Evolutionary conservation across 2,329 filamentous ascomycete genomes (phyloP).

Genomic region (Fusarium caatingaense): DNA sequence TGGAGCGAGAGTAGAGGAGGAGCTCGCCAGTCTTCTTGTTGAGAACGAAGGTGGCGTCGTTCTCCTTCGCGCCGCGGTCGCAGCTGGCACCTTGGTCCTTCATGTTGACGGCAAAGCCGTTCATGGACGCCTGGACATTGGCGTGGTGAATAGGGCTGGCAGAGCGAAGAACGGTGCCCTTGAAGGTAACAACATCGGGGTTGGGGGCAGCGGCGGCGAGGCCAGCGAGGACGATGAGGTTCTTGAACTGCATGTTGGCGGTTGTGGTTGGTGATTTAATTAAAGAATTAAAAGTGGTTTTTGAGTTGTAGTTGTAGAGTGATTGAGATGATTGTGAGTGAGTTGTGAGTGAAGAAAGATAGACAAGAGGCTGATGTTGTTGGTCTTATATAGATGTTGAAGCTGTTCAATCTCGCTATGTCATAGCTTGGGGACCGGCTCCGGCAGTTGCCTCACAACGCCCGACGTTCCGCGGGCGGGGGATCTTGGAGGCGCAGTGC

Average conservation of each 20-base stretch:
- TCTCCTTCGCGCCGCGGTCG: constrained; percentile 50
- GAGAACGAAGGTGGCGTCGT: constrained; percentile 63
- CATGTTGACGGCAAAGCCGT: constrained; percentile 58
- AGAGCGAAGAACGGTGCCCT: constrained; percentile 62
- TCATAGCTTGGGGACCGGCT: constrained; percentile 8
- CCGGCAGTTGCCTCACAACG: constrained; percentile 5
- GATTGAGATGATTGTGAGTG: constrained; percentile 11
- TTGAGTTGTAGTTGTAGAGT: not conserved
- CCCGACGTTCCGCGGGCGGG: not conserved
- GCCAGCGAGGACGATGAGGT: constrained; percentile 43
- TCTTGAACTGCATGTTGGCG: constrained; percentile 48
- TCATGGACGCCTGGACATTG: constrained; percentile 57
- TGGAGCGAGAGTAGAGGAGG: constrained; percentile 57
- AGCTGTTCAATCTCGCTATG: constrained; percentile 4
- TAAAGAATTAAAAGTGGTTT: not conserved
- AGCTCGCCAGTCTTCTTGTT: constrained; percentile 56
- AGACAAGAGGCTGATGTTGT: not conserved
- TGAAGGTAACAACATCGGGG: constrained; percentile 51
- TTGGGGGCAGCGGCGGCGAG: constrained; percentile 47
- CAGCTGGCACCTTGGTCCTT: constrained; percentile 62
- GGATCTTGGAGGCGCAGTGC: not conserved
- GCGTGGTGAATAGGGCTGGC: constrained; percentile 62
- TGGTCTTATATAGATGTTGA: constrained; percentile 32
- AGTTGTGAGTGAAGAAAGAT: constrained; percentile 8
- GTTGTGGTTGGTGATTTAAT: constrained; percentile 2